These are phyloP conservation scores for Cystobasidium sp. DNA, from an alignment of 1,284 basidiomycete species.

Conservation along the genomic window DNA sequence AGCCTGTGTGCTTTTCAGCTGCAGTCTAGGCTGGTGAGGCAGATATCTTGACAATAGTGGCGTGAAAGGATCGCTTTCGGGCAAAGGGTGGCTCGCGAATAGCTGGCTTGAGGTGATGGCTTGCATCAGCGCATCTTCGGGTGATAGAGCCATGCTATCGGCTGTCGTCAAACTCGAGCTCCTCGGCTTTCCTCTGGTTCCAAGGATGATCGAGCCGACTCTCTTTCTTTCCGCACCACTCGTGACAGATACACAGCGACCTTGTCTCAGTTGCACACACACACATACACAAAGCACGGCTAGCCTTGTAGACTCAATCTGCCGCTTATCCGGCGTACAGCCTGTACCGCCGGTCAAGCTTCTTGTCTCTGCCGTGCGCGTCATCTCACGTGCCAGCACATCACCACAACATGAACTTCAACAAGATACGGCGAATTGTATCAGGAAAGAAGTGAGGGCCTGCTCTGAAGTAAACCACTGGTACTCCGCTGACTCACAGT, in stretches of 20 bases:
- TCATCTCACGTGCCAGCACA: not conserved
- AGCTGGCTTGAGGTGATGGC: constrained; percentile 6
- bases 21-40: constrained; percentile 12
- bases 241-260: too few relatives aligned
- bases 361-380: not conserved
- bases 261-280: too few relatives aligned
- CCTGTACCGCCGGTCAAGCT: not conserved
- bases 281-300: too few relatives aligned
- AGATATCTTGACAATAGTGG: constrained; percentile 21
- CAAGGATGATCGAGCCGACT: too few relatives aligned
- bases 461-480: not conserved
- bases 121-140: constrained; percentile 21
- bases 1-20: not conserved
- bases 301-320: too few relatives aligned
- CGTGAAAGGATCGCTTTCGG: constrained; percentile 35
- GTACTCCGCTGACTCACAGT: not conserved
- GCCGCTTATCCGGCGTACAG: not conserved
- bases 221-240: too few relatives aligned
- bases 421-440: constrained; percentile 29
- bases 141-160: not conserved
- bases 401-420: constrained; percentile 20
- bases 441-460: constrained; percentile 40
- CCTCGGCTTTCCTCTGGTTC: too few relatives aligned
- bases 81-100: constrained; percentile 34
- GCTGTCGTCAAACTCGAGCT: not conserved